Evolutionary conservation across 768 basidiomycete species (phyloP), one percentile per base, ranked within the genome.

Genomic region (Amanita rimosa): DNA sequence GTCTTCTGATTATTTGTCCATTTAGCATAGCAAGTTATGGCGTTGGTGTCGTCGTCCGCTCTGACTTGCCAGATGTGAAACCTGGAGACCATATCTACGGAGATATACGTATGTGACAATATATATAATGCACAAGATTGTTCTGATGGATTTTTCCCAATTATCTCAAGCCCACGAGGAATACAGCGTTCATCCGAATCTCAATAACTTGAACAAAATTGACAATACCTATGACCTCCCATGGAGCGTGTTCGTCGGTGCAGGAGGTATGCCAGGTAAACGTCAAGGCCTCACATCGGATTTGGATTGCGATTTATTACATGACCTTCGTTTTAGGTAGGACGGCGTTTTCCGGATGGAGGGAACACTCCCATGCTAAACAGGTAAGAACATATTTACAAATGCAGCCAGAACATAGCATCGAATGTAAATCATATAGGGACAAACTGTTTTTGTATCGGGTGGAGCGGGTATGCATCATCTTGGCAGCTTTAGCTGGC

Each of bases 241-340:
- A 0, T 74, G 71, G 70, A 60, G 62, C 0, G 62, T 60, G 0
- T 72, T 67, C 54, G 52, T 74, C 21, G 73, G 75, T 7, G 65
- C 67, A 1, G 63, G 64, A 2, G 79, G 79, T 10, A 78, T 78
- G 74, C 69, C 76, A 62, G 68, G 72, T 73, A 55, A 64, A 51
- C 4, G 27, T 14, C 17, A 16, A 33, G 2, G 44, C 8, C n/a
- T 19, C 11, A 1, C 9, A 27, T 14, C 10, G 3, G 16, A 31
- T 9, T 33, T 33, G 10, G 11, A 31, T 7, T 13, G 44, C 10
- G 29, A n/a, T 2, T 29, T 29, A 44, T 2, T 24, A 24, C n/a
- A 5, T 24, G 22, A 17, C 6, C 24, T n/a, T 16, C 17, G 41
- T n/a, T 26, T 43, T 75, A 62, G 68, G 72, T 72, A 55, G 62